Conservation (phyloP, 768 basidiomycete genomes). For the Infundibulicybe gibba region DNA sequence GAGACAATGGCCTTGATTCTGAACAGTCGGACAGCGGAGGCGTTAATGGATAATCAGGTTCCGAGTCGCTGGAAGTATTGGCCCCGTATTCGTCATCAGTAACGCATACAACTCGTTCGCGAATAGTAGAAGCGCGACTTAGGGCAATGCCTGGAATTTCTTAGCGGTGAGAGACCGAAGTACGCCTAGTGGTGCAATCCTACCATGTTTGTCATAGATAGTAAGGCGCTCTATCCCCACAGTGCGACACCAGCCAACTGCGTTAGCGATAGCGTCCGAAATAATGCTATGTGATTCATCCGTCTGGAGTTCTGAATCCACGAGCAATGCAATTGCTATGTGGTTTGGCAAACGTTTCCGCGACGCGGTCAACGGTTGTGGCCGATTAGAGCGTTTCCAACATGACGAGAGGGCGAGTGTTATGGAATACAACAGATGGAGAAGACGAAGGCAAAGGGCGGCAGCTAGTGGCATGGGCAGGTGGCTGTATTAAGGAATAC, state of each 20-base stretch:
- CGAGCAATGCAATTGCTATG: constrained; percentile 60
- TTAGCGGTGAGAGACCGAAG: neutral
- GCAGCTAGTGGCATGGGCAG: constrained; percentile 42
- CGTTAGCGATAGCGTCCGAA: constrained; percentile 49
- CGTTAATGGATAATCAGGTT: constrained; percentile 68
- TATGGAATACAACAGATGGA: constrained; percentile 57
- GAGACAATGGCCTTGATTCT: constrained; percentile 60
- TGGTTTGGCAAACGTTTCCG: constrained; percentile 63
- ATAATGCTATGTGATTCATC: constrained; percentile 38
- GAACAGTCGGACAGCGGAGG: constrained; percentile 77
- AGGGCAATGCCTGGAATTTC: constrained; percentile 33
- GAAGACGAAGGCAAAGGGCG: constrained; percentile 41
- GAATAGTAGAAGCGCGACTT: constrained; percentile 36
- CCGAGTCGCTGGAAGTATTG: constrained; percentile 30
- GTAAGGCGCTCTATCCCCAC: constrained; percentile 62
- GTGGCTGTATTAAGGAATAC: constrained; percentile 3
- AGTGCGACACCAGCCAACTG: constrained; percentile 59
- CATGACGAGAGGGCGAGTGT: constrained; percentile 35
- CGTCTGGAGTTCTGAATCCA: constrained; percentile 30
- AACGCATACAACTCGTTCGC: constrained; percentile 26
- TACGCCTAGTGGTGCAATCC: constrained; percentile 11
- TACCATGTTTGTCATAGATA: constrained; percentile 72
- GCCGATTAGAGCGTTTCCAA: constrained; percentile 35
- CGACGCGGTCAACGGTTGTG: constrained; percentile 43
- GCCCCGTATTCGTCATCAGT: constrained; percentile 8